A percentile compares a stretch with the other conserved stretches of the same genome.
phyloP scores from a whole-genome alignment of 2,329 filamentous ascomycete species.

The Tolypocladium amazonense region DNA sequence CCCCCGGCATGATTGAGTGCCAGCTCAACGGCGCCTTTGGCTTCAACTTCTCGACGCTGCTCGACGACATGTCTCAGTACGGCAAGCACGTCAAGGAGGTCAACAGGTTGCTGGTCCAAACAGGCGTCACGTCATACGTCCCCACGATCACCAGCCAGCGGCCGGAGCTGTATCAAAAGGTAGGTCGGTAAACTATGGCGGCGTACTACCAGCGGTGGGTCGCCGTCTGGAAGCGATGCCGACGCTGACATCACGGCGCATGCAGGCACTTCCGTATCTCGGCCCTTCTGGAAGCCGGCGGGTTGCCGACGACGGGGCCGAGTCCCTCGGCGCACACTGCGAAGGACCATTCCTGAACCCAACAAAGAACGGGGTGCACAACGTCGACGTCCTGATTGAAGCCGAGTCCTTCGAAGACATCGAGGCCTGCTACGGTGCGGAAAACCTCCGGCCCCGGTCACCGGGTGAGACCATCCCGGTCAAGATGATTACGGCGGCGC shows the following conservation, averaged over 20 bases:
- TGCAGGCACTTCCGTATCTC: slow-evolving; percentile 60
- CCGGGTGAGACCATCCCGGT: slow-evolving; percentile 36
- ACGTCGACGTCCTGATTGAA: slow-evolving; percentile 56
- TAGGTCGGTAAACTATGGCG: neutral
- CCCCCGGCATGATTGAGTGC: slow-evolving; percentile 80
- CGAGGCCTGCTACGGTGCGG: slow-evolving; percentile 58
- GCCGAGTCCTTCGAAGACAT: slow-evolving; percentile 56
- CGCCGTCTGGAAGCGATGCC: neutral
- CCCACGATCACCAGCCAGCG: slow-evolving; percentile 77
- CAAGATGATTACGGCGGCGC: slow-evolving; percentile 78
- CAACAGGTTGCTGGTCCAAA: slow-evolving; percentile 61
- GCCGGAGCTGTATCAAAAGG: slow-evolving; percentile 72
- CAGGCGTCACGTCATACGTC: slow-evolving; percentile 79
- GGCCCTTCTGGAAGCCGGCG: slow-evolving; percentile 57
- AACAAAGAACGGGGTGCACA: slow-evolving; percentile 80
- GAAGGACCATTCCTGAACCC: slow-evolving; percentile 83
- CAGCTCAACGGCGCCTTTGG: slow-evolving; percentile 90
- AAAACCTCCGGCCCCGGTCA: slow-evolving; percentile 45
- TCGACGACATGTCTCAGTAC: slow-evolving; percentile 59
- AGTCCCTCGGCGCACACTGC: slow-evolving; percentile 82
- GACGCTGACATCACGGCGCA: neutral
- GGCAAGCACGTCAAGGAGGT: slow-evolving; percentile 60
- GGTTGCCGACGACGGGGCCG: slow-evolving; percentile 58
- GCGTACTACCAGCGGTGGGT: neutral
- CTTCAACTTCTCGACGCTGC: slow-evolving; percentile 79